A percentile compares a stretch with the other conserved stretches of the same genome.
These are phyloP conservation scores for Pholiota adiposa DNA, from an alignment of 1,284 basidiomycete species.

Conservation along the genomic window DNA sequence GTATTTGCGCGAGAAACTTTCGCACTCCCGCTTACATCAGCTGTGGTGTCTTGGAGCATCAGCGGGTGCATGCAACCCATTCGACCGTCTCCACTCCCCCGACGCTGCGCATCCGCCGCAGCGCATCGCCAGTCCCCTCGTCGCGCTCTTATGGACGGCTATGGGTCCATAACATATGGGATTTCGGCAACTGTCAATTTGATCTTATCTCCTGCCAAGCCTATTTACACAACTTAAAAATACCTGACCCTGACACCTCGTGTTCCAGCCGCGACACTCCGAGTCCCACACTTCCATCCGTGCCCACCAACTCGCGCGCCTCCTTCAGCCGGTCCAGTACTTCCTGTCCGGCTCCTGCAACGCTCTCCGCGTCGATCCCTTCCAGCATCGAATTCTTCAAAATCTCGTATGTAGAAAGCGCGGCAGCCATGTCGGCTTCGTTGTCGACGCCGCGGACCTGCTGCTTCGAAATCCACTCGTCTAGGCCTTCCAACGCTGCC, in stretches of 20 bases:
- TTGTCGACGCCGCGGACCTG: conserved; percentile 12
- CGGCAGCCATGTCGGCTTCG: conserved; percentile 29
- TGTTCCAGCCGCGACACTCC: conserved; percentile 54
- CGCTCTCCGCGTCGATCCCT: conserved; percentile 31
- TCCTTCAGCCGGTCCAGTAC: conserved; percentile 57
- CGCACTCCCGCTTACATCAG: conserved; percentile 24
- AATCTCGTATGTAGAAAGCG: conserved; percentile 23
- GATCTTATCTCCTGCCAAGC: conserved; percentile 5
- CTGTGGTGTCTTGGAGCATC: conserved; percentile 10
- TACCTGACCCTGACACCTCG: conserved; percentile 7
- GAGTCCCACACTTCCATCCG: conserved; percentile 39
- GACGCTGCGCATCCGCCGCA: background rate
- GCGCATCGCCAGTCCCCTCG: background rate
- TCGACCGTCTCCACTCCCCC: background rate
- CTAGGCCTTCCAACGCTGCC: conserved; percentile 51
- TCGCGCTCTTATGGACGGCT: background rate
- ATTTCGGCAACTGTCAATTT: background rate
- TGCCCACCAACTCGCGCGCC: conserved; percentile 48
- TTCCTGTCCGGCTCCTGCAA: conserved; percentile 42
- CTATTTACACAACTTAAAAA: conserved; percentile 41
- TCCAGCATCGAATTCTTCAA: conserved; percentile 42
- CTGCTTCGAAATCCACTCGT: conserved; percentile 53
- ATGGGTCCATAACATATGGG: conserved; percentile 5
- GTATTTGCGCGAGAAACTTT: conserved; percentile 14
- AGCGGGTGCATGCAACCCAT: background rate